Evolutionary conservation across 2,329 filamentous ascomycete genomes (phyloP).

Genomic region (Pseudogymnoascus sp.): DNA sequence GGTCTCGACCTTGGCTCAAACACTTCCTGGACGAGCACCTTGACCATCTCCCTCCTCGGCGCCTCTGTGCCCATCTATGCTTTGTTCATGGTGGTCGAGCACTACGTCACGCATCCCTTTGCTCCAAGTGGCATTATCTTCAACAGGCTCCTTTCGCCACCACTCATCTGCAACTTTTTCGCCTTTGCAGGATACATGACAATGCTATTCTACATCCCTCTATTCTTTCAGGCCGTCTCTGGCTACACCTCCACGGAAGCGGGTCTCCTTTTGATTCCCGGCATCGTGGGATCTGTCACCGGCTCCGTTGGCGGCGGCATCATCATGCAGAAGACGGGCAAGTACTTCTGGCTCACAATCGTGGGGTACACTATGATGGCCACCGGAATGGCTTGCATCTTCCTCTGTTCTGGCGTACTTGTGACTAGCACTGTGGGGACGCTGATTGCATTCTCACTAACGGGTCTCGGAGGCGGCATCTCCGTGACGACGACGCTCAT

Average conservation of each 20-base stretch:
- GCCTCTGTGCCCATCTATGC: slow-evolving; percentile 52
- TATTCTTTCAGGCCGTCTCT: slow-evolving; percentile 69
- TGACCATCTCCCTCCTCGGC: slow-evolving; percentile 51
- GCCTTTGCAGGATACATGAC: slow-evolving; percentile 50
- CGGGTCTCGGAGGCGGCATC: slow-evolving; percentile 44
- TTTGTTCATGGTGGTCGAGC: slow-evolving; percentile 63
- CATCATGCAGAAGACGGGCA: slow-evolving; percentile 62
- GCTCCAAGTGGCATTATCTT: slow-evolving; percentile 69
- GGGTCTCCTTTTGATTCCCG: slow-evolving; percentile 59
- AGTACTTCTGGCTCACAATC: slow-evolving; percentile 63
- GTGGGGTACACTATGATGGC: slow-evolving; percentile 46
- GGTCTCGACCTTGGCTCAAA: slow-evolving; percentile 70
- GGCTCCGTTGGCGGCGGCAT: slow-evolving; percentile 59
- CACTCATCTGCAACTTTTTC: slow-evolving; percentile 68
- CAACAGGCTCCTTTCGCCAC: slow-evolving; percentile 56
- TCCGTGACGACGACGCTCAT: slow-evolving; percentile 67
- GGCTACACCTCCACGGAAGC: slow-evolving; percentile 55
- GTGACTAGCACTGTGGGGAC: slow-evolving; percentile 43
- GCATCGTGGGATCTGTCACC: slow-evolving; percentile 52
- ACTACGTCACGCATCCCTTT: slow-evolving; percentile 62
- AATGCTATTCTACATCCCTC: slow-evolving; percentile 63
- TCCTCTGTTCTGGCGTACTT: slow-evolving; percentile 49
- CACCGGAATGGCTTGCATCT: slow-evolving; percentile 47
- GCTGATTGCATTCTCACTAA: slow-evolving; percentile 47
- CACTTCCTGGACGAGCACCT: slow-evolving; percentile 53